Conservation (phyloP, 1,284 basidiomycete genomes). For the Sporisorium graminicola region DNA sequence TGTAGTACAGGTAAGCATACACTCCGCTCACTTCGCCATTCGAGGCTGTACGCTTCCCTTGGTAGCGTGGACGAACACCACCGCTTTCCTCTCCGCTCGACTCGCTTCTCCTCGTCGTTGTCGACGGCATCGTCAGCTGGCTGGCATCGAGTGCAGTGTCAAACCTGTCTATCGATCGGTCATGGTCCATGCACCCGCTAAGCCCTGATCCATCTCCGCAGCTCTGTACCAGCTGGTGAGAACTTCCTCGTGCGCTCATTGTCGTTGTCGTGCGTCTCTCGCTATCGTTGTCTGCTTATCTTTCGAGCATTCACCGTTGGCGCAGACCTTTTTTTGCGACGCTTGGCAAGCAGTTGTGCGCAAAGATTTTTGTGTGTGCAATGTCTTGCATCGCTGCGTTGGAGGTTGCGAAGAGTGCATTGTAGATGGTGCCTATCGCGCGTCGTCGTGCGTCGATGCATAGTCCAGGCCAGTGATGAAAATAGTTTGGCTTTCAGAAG, state of each 20-base stretch:
- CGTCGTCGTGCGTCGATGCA: not conserved
- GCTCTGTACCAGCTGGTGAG: not conserved
- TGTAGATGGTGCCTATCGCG: not conserved
- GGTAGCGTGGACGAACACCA: not conserved
- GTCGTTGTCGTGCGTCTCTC: not conserved
- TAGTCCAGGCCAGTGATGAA: no score
- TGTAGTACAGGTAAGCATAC: conserved; percentile 50
- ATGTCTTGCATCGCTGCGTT: not conserved
- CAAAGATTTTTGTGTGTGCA: not conserved
- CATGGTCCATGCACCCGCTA: not conserved
- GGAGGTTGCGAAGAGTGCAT: not conserved
- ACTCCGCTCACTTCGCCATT: conserved; percentile 1
- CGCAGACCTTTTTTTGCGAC: not conserved
- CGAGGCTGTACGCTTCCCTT: not conserved
- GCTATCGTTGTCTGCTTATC: not conserved
- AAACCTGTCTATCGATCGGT: not conserved
- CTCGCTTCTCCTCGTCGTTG: conserved; percentile 4
- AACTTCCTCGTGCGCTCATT: no score
- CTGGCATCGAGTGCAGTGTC: not conserved
- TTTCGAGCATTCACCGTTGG: not conserved
- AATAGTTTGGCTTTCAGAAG: not conserved
- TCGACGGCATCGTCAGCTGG: not conserved
- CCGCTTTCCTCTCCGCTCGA: not conserved
- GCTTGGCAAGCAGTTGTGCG: not conserved
- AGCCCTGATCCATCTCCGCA: not conserved